Evolutionary conservation across 495 filamentous ascomycete genomes (phyloP).

Genomic region (Astrocystis sublimbata): DNA sequence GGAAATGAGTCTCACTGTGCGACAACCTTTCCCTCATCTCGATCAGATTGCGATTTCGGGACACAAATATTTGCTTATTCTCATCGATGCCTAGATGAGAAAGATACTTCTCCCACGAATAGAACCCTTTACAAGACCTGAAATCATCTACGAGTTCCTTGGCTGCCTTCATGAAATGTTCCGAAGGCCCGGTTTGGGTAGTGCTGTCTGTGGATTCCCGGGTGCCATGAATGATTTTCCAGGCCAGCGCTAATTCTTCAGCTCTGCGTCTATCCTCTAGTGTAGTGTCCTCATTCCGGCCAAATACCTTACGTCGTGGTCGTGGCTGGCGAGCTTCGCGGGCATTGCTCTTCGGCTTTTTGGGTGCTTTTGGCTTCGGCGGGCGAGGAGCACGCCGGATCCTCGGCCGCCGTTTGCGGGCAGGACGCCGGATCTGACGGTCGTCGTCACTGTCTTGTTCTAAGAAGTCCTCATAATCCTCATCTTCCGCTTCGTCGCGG

Average conservation of each 20-base stretch:
- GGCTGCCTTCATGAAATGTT: slow-evolving; percentile 63
- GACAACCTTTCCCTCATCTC: slow-evolving; percentile 68
- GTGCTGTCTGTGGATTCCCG: slow-evolving; percentile 2
- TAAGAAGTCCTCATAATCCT: slow-evolving; percentile 42
- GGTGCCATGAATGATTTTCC: slow-evolving; percentile 24
- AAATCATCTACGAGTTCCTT: slow-evolving; percentile 79
- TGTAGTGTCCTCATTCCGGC: slow-evolving; percentile 29
- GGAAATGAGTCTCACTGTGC: slow-evolving; percentile 48
- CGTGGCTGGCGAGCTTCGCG: slow-evolving; percentile 1
- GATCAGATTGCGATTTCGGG: slow-evolving; percentile 60
- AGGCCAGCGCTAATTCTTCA: slow-evolving; percentile 23
- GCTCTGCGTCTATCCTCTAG: slow-evolving; percentile 30
- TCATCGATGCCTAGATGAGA: slow-evolving; percentile 66
- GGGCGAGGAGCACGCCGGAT: slow-evolving; percentile 16
- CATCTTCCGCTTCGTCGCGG: slow-evolving; percentile 44
- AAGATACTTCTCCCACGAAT: slow-evolving; percentile 69
- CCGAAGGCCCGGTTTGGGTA: slow-evolving; percentile 16
- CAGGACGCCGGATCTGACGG: slow-evolving; percentile 6
- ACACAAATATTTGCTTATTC: slow-evolving; percentile 47
- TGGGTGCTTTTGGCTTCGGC: slow-evolving; percentile 14
- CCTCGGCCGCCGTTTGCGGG: slow-evolving; percentile 1
- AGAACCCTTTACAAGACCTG: slow-evolving; percentile 72
- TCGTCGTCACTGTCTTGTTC: slow-evolving; percentile 16
- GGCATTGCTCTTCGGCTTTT: background rate
- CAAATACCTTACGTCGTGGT: slow-evolving; percentile 30